phyloP scores from a whole-genome alignment of 1,284 basidiomycete genomes.

The Boletus subluridellus region DNA sequence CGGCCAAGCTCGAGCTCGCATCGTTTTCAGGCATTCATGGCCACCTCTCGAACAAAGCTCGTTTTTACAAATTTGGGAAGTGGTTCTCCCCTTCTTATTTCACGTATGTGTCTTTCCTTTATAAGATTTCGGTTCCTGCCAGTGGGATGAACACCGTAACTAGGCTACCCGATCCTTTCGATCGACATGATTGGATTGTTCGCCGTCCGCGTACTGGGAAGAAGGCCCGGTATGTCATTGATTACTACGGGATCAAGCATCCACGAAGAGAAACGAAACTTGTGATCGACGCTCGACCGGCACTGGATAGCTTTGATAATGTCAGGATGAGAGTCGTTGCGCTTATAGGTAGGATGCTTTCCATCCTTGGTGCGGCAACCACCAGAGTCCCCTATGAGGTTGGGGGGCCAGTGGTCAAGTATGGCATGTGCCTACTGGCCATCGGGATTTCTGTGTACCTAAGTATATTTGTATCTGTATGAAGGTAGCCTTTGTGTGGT shows the following conservation, averaged over 20 bases:
- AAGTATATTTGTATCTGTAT: not conserved
- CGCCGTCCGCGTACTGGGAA: slow-evolving; percentile 2
- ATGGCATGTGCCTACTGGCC: not conserved
- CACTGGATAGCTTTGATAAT: slow-evolving; percentile 10
- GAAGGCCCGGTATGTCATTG: slow-evolving; percentile 8
- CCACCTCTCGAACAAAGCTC: slow-evolving; percentile 14
- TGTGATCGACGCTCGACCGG: slow-evolving; percentile 7
- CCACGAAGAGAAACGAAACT: slow-evolving; percentile 1
- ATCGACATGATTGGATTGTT: slow-evolving; percentile 13
- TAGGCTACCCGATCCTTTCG: slow-evolving; percentile 10
- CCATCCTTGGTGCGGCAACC: not conserved
- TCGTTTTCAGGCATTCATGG: slow-evolving; percentile 17
- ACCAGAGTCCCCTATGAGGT: not conserved
- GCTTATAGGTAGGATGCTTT: not conserved
- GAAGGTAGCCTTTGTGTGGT: not conserved
- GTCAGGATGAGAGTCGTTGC: slow-evolving; percentile 5
- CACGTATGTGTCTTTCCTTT: not conserved
- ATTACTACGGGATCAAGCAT: slow-evolving; percentile 14
- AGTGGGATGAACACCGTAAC: not conserved
- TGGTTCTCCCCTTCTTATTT: slow-evolving; percentile 9
- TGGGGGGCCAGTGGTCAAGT: not conserved
- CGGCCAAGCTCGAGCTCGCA: slow-evolving; percentile 5
- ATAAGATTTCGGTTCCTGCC: not conserved
- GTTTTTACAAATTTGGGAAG: slow-evolving; percentile 4
- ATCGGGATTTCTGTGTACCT: not conserved